Evolutionary conservation across 495 filamentous ascomycete genomes (phyloP).

Genomic region (Xylaria longipes): DNA sequence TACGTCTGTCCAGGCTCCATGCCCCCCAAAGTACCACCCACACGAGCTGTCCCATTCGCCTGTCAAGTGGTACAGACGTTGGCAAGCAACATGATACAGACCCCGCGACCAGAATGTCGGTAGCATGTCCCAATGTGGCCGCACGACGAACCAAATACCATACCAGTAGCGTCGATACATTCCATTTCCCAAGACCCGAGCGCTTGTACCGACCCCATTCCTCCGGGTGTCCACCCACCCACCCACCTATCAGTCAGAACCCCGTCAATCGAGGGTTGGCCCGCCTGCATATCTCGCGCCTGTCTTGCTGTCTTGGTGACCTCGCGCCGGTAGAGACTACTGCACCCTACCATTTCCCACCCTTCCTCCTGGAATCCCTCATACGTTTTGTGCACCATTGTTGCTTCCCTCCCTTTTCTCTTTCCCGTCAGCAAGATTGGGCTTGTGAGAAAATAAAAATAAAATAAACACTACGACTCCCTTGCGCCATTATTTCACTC

Average conservation of each 20-base stretch:
- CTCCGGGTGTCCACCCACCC: constrained; percentile 15
- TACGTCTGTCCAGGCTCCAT: constrained; percentile 7
- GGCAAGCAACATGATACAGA: constrained; percentile 21
- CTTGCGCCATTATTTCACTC: not conserved
- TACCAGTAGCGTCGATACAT: not conserved
- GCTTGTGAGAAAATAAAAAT: not conserved
- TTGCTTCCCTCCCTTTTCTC: constrained; percentile 6
- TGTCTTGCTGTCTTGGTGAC: constrained; percentile 23
- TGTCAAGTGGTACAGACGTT: constrained; percentile 21
- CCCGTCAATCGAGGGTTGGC: constrained; percentile 15
- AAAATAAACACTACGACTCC: not conserved
- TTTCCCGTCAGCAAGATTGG: not conserved
- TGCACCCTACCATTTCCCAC: constrained; percentile 27
- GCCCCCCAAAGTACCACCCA: constrained; percentile 18
- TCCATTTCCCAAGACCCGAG: constrained; percentile 20
- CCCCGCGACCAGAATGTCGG: constrained; percentile 31
- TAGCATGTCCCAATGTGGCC: constrained; percentile 23
- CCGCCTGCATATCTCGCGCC: constrained; percentile 22
- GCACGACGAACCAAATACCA: constrained; percentile 11
- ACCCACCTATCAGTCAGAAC: constrained; percentile 11
- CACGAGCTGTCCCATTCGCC: constrained; percentile 1
- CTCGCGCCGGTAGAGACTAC: constrained; percentile 26
- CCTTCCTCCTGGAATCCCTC: constrained; percentile 28
- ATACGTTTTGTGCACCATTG: constrained; percentile 10
- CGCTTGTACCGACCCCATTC: constrained; percentile 24